These are phyloP conservation scores for Polychaeton citri DNA, from an alignment of 2,329 filamentous ascomycete species.

Conservation along the genomic window DNA sequence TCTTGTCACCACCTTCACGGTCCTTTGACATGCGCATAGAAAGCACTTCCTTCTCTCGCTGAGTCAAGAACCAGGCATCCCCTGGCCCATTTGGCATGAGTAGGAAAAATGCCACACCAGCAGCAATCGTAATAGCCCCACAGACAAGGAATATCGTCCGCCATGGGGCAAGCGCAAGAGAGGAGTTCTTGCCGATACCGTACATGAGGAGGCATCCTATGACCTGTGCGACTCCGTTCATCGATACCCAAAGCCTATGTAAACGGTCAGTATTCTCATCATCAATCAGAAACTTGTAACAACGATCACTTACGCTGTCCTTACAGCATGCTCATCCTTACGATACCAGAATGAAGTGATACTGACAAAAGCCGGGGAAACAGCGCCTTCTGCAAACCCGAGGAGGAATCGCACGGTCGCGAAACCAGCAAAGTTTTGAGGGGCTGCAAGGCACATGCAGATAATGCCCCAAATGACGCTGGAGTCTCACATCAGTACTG, in stretches of 20 bases:
- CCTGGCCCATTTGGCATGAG: slow-evolving; percentile 34
- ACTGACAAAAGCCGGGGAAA: slow-evolving; percentile 33
- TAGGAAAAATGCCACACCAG: slow-evolving; percentile 33
- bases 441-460: slow-evolving; percentile 33
- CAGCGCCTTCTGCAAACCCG: slow-evolving; percentile 32
- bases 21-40: slow-evolving; percentile 24
- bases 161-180: slow-evolving; percentile 31
- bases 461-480: slow-evolving; percentile 34
- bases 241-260: slow-evolving; percentile 27
- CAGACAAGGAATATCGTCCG: slow-evolving; percentile 36
- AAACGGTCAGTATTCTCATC: slow-evolving; percentile 2
- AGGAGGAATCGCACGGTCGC: slow-evolving; percentile 20
- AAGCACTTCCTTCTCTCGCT: slow-evolving; percentile 30
- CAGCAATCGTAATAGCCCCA: slow-evolving; percentile 32
- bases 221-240: slow-evolving; percentile 35
- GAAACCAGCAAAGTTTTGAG: slow-evolving; percentile 24
- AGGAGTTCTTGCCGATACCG: slow-evolving; percentile 32
- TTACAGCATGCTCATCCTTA: slow-evolving; percentile 16
- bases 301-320: slow-evolving; percentile 9
- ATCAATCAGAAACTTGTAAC: not conserved
- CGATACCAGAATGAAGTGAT: slow-evolving; percentile 26
- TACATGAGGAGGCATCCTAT: slow-evolving; percentile 37
- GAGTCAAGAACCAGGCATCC: slow-evolving; percentile 37
- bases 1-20: slow-evolving; percentile 30
- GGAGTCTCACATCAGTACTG: too few species aligned